Evolutionary conservation across 352 stramenopile genomes (phyloP).

Genomic region (Globisporangium canariense): DNA sequence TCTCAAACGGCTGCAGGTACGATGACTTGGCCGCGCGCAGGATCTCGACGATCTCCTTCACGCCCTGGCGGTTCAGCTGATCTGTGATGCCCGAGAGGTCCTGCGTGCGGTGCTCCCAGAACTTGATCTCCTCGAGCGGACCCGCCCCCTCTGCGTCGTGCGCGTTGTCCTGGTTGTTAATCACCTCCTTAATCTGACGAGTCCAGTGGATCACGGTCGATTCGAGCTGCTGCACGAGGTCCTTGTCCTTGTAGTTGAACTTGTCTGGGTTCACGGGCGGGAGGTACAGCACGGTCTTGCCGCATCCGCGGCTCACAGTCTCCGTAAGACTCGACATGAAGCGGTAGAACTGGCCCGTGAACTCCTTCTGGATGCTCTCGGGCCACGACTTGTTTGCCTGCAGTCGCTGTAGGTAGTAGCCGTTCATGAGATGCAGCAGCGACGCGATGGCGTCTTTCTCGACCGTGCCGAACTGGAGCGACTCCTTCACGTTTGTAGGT

Average conservation of each 20-base stretch:
- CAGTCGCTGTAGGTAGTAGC: slow-evolving; percentile 77
- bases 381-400: slow-evolving; percentile 85
- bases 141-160: slow-evolving; percentile 89
- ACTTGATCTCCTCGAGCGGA: slow-evolving; percentile 94
- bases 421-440: slow-evolving; percentile 83
- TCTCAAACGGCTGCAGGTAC: slow-evolving; percentile 92
- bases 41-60: slow-evolving; percentile 90
- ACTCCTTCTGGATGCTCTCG: slow-evolving; percentile 93
- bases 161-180: slow-evolving; percentile 94
- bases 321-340: slow-evolving; percentile 96
- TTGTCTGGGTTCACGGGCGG: slow-evolving; percentile 79
- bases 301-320: slow-evolving; percentile 85
- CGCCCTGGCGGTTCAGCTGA: slow-evolving; percentile 88
- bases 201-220: slow-evolving; percentile 97
- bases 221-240: slow-evolving; percentile 95
- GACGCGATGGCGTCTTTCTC: slow-evolving; percentile 75
- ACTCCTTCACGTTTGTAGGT: slow-evolving; percentile 48
- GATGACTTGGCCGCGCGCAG: slow-evolving; percentile 88
- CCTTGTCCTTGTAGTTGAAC: slow-evolving; percentile 91
- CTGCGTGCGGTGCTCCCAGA: slow-evolving; percentile 91
- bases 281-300: slow-evolving; percentile 94
- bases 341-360: slow-evolving; percentile 92
- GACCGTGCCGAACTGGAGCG: slow-evolving; percentile 76
- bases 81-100: slow-evolving; percentile 93
- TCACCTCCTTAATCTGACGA: slow-evolving; percentile 95